Conservation (phyloP, 2,329 filamentous ascomycete genomes). For the Penicillium concentricum region DNA sequence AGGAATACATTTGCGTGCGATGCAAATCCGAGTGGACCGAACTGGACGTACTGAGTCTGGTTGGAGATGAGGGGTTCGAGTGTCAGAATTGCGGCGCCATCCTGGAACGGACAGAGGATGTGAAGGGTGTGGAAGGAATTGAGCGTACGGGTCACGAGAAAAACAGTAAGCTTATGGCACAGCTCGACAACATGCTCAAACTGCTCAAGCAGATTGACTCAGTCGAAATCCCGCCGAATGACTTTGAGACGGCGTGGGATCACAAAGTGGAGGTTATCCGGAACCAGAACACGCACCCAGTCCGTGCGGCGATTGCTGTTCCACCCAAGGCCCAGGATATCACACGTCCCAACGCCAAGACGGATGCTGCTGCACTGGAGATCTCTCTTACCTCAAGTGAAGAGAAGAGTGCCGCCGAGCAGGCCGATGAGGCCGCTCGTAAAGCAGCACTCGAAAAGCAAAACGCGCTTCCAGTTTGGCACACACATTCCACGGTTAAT, state of each 20-base stretch:
- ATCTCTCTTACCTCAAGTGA: constrained; percentile 50
- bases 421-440: constrained; percentile 47
- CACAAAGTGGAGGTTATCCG: constrained; percentile 48
- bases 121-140: constrained; percentile 43
- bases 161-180: constrained; percentile 50
- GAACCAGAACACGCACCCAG: constrained; percentile 44
- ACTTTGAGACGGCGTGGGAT: constrained; percentile 51
- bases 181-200: constrained; percentile 48
- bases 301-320: constrained; percentile 42
- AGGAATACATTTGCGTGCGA: constrained; percentile 81
- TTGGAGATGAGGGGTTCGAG: constrained; percentile 67
- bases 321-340: constrained; percentile 40
- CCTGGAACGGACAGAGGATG: constrained; percentile 46
- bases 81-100: constrained; percentile 72
- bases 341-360: constrained; percentile 45
- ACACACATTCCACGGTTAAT: constrained; percentile 51
- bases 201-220: constrained; percentile 50
- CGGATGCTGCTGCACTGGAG: constrained; percentile 46
- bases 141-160: constrained; percentile 51
- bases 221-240: constrained; percentile 48
- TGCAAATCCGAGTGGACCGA: constrained; percentile 86
- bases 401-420: constrained; percentile 51
- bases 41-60: constrained; percentile 81
- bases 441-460: constrained; percentile 52
- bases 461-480: constrained; percentile 54